A percentile compares a stretch with the other conserved stretches of the same genome.
Evolutionary conservation across 176 grass and related monocot species (phyloP).

Genomic region (Phoenix dactylifera): DNA sequence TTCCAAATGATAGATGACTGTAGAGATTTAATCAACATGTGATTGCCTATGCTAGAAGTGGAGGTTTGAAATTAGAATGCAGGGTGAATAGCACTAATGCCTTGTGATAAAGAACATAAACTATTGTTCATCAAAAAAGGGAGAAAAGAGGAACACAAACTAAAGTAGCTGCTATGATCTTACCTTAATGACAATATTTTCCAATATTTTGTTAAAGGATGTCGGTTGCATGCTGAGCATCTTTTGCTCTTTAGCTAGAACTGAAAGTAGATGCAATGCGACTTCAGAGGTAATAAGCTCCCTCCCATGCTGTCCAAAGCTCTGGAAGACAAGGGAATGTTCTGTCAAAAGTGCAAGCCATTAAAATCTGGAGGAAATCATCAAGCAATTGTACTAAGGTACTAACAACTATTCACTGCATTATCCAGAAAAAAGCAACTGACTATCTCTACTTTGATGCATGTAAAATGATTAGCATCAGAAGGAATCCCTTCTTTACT

Average conservation of each 20-base stretch:
- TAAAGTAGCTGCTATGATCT: not conserved
- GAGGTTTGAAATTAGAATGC: no score
- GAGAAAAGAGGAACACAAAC: no score
- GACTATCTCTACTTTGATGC: no score
- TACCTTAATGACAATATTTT: conserved; percentile 92
- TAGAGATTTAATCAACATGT: no score
- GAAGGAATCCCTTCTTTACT: no score
- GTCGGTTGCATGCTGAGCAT: conserved; percentile 44
- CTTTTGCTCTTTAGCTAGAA: conserved; percentile 62
- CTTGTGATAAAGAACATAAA: no score
- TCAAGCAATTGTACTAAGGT: conserved; percentile 38
- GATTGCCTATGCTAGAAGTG: no score
- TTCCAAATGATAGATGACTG: no score
- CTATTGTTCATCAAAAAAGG: no score
- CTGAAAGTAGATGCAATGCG: conserved; percentile 63
- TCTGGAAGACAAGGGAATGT: conserved; percentile 98
- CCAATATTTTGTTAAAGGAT: conserved; percentile 59
- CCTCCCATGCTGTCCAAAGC: conserved; percentile 98
- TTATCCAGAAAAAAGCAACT: no score
- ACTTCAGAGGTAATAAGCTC: conserved; percentile 98
- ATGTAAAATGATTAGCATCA: no score
- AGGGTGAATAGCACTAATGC: no score
- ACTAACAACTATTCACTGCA: not conserved
- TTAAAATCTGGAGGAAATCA: conserved; percentile 25
- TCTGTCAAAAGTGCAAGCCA: conserved; percentile 74